Conservation (phyloP, 768 basidiomycete genomes). For the Naganishia onofrii region DNA sequence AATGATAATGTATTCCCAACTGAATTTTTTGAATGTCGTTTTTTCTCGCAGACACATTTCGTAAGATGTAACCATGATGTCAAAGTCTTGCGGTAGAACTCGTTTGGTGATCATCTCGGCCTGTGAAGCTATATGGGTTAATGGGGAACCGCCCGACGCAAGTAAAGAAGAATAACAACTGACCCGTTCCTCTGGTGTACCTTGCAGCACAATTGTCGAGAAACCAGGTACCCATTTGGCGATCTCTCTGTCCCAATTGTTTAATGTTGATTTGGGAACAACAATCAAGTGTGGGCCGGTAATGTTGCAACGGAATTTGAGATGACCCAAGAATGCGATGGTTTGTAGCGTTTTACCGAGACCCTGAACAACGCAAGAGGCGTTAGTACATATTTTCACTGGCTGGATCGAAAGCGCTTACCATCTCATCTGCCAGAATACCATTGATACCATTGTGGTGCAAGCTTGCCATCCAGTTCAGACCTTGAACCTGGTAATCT, state of each 20-base stretch:
- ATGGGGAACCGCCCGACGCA: neutral
- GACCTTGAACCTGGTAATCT: slow-evolving; percentile 87
- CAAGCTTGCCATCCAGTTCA: slow-evolving; percentile 95
- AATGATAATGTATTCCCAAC: slow-evolving; percentile 95
- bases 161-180: slow-evolving; percentile 33
- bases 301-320: slow-evolving; percentile 75
- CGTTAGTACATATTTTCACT: neutral
- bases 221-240: slow-evolving; percentile 85
- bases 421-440: slow-evolving; percentile 96
- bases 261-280: slow-evolving; percentile 96
- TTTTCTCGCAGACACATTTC: slow-evolving; percentile 96
- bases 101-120: slow-evolving; percentile 72
- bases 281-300: slow-evolving; percentile 88
- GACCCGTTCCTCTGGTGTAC: slow-evolving; percentile 81
- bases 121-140: slow-evolving; percentile 36
- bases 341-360: slow-evolving; percentile 98
- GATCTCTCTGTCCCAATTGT: slow-evolving; percentile 96
- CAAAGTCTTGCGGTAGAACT: slow-evolving; percentile 82
- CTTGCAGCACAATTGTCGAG: slow-evolving; percentile 74
- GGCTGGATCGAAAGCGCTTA: slow-evolving; percentile 48
- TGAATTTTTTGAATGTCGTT: slow-evolving; percentile 84
- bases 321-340: slow-evolving; percentile 91
- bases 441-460: slow-evolving; percentile 96
- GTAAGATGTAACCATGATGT: slow-evolving; percentile 93
- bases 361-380: slow-evolving; percentile 59